Percentiles rank a stretch among this genome's conserved stretches.
Evolutionary conservation across 2,329 filamentous ascomycete species (phyloP).

Genomic region (Lizonia empirigonia): DNA sequence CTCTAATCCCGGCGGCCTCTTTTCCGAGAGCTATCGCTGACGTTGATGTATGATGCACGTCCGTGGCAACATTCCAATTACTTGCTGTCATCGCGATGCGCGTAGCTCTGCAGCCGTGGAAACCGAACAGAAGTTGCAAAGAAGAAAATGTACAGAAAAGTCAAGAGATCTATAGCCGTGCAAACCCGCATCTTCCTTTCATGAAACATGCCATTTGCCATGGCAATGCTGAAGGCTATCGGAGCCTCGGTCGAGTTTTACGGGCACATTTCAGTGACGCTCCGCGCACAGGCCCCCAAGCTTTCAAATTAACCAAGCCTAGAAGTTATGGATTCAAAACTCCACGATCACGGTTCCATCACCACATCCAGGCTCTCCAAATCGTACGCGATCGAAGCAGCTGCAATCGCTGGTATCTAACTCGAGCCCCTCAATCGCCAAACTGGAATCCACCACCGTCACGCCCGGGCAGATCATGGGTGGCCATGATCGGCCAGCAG

Average conservation of each 20-base stretch:
- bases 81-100: neutral
- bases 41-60: slow-evolving; percentile 22
- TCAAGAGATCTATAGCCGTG: neutral
- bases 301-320: slow-evolving; percentile 7
- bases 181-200: neutral
- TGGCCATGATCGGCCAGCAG: slow-evolving; percentile 47
- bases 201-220: slow-evolving; percentile 1
- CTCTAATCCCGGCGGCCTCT: slow-evolving; percentile 14
- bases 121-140: neutral
- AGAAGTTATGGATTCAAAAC: slow-evolving; percentile 8
- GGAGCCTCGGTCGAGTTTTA: slow-evolving; percentile 4
- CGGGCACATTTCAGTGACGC: slow-evolving; percentile 2
- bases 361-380: slow-evolving; percentile 12
- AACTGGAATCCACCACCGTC: slow-evolving; percentile 45
- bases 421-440: slow-evolving; percentile 28
- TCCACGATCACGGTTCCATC: slow-evolving; percentile 19
- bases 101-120: neutral
- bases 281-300: slow-evolving; percentile 3
- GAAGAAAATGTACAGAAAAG: neutral
- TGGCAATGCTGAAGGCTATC: neutral
- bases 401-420: slow-evolving; percentile 5
- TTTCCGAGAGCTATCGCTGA: slow-evolving; percentile 24
- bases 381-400: slow-evolving; percentile 10
- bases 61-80: slow-evolving; percentile 14
- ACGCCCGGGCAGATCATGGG: slow-evolving; percentile 49